Evolutionary conservation across 2,329 filamentous ascomycete species (phyloP), one percentile per base, ranked within the genome.

Genomic region (Albophoma yamanashiensis): DNA sequence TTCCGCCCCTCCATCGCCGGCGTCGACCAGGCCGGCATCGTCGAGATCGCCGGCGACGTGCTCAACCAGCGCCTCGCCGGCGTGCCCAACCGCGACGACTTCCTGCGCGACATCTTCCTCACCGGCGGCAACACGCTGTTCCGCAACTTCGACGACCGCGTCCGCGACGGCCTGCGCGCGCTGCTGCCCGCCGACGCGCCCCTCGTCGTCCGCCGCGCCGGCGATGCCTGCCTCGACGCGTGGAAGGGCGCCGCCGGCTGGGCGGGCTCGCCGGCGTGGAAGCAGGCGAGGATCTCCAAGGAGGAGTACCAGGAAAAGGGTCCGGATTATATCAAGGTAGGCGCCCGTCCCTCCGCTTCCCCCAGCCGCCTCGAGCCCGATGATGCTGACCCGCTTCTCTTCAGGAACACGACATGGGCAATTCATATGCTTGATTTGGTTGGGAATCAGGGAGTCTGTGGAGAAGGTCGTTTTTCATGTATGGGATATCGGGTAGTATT

Each of bases 111-210:
- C 71, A 82, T 99, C 43, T 97, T 99, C 77, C 75, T 97, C 47
- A 97, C 93, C 0, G 93, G 94, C n/a, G 94, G 95, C 20, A 93
- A 93, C 71, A 91, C 89, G 0, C 76, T 96, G 55, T 96, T 97
- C 75, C 76, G 83, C 61, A 89, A 89, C 64, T 96, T 99, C 69
- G 92, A 97, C 68, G 88, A 95, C 67, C 80, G 93, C 38, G 76
- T 97, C 62, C 78, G 82, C 57, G 81, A 82, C 38, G 93, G 94
- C 56, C 77, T 97, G 58, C 81, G 83, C 43, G 84, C 86, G 0
- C 82, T 91, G 62, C 73, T 97, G 65, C 89, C 92, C 2, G 81
- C 86, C 17, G 87, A 86, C 15, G 77, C 86, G 22, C 79, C 82
- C 38, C 75, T 97, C n/a, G 74, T 72, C 14, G 84, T 96, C 25